These are phyloP conservation scores for Penicillium soppii DNA, from an alignment of 495 filamentous ascomycete species.

Conservation along the genomic window DNA sequence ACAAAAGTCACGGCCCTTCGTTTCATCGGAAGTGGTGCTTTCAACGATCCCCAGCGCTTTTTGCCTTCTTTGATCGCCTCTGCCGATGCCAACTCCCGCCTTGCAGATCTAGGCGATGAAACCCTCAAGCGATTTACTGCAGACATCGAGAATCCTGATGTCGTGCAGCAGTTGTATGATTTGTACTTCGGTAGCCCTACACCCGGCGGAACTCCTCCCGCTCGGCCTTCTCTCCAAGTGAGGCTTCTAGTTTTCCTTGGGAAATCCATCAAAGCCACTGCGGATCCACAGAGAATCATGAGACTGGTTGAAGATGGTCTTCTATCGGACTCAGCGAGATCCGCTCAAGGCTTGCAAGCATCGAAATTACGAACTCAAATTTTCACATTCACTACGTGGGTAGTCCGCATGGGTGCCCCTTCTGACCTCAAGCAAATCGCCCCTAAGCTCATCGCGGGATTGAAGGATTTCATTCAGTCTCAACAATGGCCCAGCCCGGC, in stretches of 20 bases:
- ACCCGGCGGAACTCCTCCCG: slow-evolving; percentile 47
- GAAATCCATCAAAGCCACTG: slow-evolving; percentile 70
- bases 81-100: slow-evolving; percentile 75
- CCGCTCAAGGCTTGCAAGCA: slow-evolving; percentile 63
- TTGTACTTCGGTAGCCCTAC: slow-evolving; percentile 61
- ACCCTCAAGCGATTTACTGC: slow-evolving; percentile 71
- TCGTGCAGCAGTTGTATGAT: slow-evolving; percentile 64
- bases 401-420: slow-evolving; percentile 68
- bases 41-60: slow-evolving; percentile 75
- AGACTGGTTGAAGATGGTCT: slow-evolving; percentile 68
- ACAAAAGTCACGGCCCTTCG: slow-evolving; percentile 66
- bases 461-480: slow-evolving; percentile 71
- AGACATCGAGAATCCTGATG: slow-evolving; percentile 63
- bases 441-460: slow-evolving; percentile 64
- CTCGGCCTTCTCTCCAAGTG: slow-evolving; percentile 68
- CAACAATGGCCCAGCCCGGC: slow-evolving; percentile 78
- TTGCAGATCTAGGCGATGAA: slow-evolving; percentile 80
- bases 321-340: slow-evolving; percentile 44
- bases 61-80: slow-evolving; percentile 81
- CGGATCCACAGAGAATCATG: slow-evolving; percentile 61
- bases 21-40: slow-evolving; percentile 81
- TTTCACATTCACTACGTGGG: slow-evolving; percentile 88
- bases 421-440: slow-evolving; percentile 62
- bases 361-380: slow-evolving; percentile 75
- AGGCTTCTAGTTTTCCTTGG: slow-evolving; percentile 71